phyloP scores from a whole-genome alignment of 306 rosid genomes.

The Begonia masoniana region DNA sequence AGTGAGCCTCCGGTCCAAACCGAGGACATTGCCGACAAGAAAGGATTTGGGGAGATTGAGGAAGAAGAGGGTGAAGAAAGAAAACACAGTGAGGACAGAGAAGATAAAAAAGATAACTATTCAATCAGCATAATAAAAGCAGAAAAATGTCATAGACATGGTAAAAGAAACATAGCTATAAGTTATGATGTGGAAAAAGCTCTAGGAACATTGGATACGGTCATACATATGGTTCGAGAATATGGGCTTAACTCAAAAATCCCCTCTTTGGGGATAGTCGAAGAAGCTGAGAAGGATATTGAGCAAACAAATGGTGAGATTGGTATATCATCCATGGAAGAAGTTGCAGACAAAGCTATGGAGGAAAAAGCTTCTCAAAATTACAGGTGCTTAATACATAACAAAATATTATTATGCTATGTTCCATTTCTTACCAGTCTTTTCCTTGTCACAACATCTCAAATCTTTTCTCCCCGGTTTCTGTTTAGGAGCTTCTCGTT shows the following conservation, averaged over 20 bases:
- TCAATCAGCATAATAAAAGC: constrained; percentile 13
- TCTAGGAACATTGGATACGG: constrained; percentile 64
- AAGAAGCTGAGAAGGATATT: constrained; percentile 20
- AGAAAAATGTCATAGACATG: constrained; percentile 14
- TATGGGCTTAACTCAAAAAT: constrained; percentile 25
- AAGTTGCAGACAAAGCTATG: constrained; percentile 15
- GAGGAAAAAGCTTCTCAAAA: constrained; percentile 20
- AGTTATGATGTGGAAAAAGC: constrained; percentile 67
- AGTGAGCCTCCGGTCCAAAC: constrained; percentile 10
- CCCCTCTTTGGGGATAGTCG: constrained; percentile 18
- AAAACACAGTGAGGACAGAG: constrained; percentile 18
- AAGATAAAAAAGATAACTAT: constrained; percentile 8
- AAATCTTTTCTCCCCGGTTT: no score
- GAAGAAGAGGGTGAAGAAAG: constrained; percentile 32
- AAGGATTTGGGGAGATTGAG: constrained; percentile 45
- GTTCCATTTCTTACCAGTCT: no score
- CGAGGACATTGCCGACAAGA: constrained; percentile 9
- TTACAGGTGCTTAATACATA: constrained; percentile 26
- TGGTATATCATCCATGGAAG: constrained; percentile 10
- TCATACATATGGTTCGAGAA: constrained; percentile 34
- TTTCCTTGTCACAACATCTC: no score
- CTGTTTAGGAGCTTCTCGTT: no score
- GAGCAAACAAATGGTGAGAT: constrained; percentile 13
- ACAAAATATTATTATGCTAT: no score
- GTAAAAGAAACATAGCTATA: constrained; percentile 21